phyloP scores from a whole-genome alignment of 371 early-diverging fungal genomes.

The Batkoa obscura region DNA sequence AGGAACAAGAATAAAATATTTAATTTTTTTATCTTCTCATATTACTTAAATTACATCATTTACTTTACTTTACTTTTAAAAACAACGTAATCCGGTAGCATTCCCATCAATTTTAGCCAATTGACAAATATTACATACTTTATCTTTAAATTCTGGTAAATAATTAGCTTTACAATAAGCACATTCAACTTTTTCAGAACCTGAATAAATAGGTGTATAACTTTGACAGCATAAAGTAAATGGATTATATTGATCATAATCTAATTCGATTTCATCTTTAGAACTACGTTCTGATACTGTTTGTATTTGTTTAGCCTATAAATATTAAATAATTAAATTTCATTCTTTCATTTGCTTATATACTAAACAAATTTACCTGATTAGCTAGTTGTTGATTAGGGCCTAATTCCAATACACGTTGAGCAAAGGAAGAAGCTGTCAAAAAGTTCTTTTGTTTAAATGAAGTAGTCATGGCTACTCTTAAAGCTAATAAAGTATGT shows the following conservation, averaged over 20 bases:
- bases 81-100: conserved; percentile 18
- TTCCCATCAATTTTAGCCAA: conserved; percentile 41
- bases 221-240: conserved; percentile 65
- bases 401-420: conserved; percentile 69
- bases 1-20: no score
- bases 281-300: conserved; percentile 54
- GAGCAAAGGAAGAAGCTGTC: conserved; percentile 64
- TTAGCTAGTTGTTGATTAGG: conserved; percentile 56
- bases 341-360: no score
- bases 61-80: no score
- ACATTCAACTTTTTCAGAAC: conserved; percentile 53
- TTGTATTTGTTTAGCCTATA: conserved; percentile 70
- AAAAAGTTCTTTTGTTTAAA: conserved; percentile 63
- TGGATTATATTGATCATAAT: conserved; percentile 85
- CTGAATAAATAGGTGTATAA: conserved; percentile 71
- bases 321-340: no score
- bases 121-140: conserved; percentile 69
- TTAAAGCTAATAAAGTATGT: conserved; percentile 65
- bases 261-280: conserved; percentile 57
- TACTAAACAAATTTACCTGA: no score
- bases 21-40: no score
- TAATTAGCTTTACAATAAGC: conserved; percentile 76
- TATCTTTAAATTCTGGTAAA: conserved; percentile 55
- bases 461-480: conserved; percentile 61
- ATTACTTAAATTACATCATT: no score